These are phyloP conservation scores for Sugiyamaella smithiae DNA, from an alignment of 805 yeast genomes.

Conservation along the genomic window DNA sequence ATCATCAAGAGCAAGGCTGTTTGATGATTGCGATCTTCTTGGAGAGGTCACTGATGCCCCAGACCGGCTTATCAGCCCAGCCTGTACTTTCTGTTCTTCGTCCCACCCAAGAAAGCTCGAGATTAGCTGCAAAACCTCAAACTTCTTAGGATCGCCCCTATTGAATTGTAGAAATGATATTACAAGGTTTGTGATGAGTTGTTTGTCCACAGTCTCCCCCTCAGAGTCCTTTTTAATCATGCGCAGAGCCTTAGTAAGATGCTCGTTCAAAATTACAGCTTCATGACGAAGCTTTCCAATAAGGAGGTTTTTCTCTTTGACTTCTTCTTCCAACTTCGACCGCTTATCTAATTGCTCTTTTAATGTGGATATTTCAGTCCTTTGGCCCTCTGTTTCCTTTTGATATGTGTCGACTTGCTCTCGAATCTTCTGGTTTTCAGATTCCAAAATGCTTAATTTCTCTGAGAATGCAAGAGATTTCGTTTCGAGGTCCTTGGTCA, in stretches of 20 bases:
- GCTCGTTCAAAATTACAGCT: constrained; percentile 89
- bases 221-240: constrained; percentile 75
- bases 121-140: constrained; percentile 83
- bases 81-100: constrained; percentile 45
- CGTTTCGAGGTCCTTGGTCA: constrained; percentile 32
- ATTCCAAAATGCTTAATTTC: constrained; percentile 14
- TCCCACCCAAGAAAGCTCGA: constrained; percentile 87
- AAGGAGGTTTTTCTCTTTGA: constrained; percentile 67
- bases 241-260: constrained; percentile 86
- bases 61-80: constrained; percentile 29
- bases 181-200: constrained; percentile 79
- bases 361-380: constrained; percentile 35
- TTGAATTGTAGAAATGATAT: constrained; percentile 84
- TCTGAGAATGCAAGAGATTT: constrained; percentile 10
- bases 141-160: constrained; percentile 90
- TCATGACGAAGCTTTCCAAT: constrained; percentile 94
- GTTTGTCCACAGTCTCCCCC: constrained; percentile 79
- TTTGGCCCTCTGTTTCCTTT: constrained; percentile 20
- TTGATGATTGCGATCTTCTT: constrained; percentile 16
- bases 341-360: constrained; percentile 31
- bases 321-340: constrained; percentile 48
- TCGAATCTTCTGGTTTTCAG: constrained; percentile 14
- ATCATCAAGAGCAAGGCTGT: constrained; percentile 12
- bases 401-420: constrained; percentile 21
- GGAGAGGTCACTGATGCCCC: constrained; percentile 17